Percentiles rank a stretch among this genome's conserved stretches.
These are phyloP conservation scores for Colletotrichum sansevieriae DNA, from an alignment of 2,329 filamentous ascomycete species.

Conservation along the genomic window DNA sequence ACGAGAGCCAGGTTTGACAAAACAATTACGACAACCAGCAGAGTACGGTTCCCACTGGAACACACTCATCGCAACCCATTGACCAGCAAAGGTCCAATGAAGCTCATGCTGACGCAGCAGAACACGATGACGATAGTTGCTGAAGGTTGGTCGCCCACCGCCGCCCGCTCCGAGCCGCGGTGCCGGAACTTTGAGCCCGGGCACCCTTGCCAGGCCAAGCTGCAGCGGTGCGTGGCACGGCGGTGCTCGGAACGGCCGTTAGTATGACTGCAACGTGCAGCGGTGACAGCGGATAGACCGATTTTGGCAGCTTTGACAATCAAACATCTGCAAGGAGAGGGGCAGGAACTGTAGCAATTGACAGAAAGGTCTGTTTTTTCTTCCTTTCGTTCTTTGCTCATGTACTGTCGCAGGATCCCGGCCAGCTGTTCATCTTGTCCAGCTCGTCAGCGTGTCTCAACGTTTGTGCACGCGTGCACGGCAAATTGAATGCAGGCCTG, in stretches of 20 bases:
- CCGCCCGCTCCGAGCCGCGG: slow-evolving; percentile 23
- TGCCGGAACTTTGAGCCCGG: slow-evolving; percentile 18
- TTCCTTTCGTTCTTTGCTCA: too few species aligned
- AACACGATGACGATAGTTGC: background rate
- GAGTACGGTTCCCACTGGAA: background rate
- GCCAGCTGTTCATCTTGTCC: background rate
- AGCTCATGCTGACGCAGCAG: background rate
- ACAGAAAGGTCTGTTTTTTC: background rate
- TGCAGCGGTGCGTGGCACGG: background rate
- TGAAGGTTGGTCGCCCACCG: background rate
- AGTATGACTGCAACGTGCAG: slow-evolving; percentile 39
- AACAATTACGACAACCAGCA: background rate
- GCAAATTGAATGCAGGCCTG: background rate
- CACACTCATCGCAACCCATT: background rate
- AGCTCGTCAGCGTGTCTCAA: background rate
- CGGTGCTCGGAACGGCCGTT: slow-evolving; percentile 3
- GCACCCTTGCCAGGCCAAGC: slow-evolving; percentile 17
- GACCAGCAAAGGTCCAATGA: background rate
- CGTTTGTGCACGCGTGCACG: too few species aligned
- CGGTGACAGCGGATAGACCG: slow-evolving; percentile 20
- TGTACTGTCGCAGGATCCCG: background rate
- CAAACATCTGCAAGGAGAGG: background rate
- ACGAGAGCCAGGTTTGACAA: too few species aligned
- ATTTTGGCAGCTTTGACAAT: background rate
- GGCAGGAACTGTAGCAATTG: background rate